Evolutionary conservation across 2,329 filamentous ascomycete genomes (phyloP).

Genomic region (Colletotrichum eremochloae): DNA sequence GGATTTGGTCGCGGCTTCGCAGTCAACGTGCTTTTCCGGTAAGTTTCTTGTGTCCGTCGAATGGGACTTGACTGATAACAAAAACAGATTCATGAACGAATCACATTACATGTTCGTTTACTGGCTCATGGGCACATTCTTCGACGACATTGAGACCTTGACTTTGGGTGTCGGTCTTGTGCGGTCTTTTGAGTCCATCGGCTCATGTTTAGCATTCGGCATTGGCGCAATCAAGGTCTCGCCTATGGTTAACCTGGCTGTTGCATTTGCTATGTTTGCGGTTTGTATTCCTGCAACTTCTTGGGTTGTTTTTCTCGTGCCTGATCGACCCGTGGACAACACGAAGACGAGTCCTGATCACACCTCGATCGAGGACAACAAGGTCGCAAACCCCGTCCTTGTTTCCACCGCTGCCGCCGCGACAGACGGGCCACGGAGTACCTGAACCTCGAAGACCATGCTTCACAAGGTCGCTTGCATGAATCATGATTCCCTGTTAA

Average conservation of each 20-base stretch:
- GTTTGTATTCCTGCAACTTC: constrained; percentile 56
- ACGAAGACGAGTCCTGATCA: constrained; percentile 7
- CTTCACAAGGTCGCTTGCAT: too few relatives aligned
- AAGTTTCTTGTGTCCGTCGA: constrained; percentile 28
- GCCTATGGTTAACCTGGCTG: constrained; percentile 62
- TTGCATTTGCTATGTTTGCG: constrained; percentile 63
- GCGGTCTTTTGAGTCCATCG: constrained; percentile 62
- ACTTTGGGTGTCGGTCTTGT: constrained; percentile 62
- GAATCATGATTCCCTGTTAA: too few relatives aligned
- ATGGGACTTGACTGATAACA: neutral
- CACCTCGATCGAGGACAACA: constrained; percentile 8
- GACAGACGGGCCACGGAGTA: constrained; percentile 9
- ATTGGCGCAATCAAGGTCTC: constrained; percentile 60
- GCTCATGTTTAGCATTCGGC: constrained; percentile 61
- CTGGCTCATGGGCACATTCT: constrained; percentile 64
- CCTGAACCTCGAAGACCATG: neutral
- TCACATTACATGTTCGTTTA: constrained; percentile 66
- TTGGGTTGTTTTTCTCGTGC: constrained; percentile 53
- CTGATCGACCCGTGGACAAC: constrained; percentile 50
- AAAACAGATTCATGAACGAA: constrained; percentile 61
- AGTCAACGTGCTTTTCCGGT: constrained; percentile 62
- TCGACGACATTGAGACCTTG: constrained; percentile 64
- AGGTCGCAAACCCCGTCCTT: constrained; percentile 12
- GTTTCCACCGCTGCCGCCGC: constrained; percentile 19
- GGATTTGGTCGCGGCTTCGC: constrained; percentile 62